Percentiles rank a stretch among this genome's conserved stretches.
phyloP scores from a whole-genome alignment of 495 filamentous ascomycete species.

The Trichoderma virens region DNA sequence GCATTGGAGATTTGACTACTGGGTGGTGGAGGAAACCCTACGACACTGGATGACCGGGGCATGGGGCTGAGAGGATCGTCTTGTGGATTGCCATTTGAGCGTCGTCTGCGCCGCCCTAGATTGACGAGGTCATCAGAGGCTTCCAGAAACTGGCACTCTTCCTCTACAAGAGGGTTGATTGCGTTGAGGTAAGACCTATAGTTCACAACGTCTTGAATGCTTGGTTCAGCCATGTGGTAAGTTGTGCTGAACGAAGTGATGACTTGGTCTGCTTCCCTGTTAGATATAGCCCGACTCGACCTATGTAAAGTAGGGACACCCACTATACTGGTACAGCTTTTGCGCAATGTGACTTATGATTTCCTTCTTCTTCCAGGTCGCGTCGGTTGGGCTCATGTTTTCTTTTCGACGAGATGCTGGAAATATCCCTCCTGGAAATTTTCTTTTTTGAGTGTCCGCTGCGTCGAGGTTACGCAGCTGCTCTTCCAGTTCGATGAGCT shows the following conservation, averaged over 20 bases:
- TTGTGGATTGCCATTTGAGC: neutral
- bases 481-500: slow-evolving; percentile 72
- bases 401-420: slow-evolving; percentile 63
- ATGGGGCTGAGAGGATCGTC: slow-evolving; percentile 20
- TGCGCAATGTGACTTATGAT: slow-evolving; percentile 61
- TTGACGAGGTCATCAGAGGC: slow-evolving; percentile 57
- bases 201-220: slow-evolving; percentile 46
- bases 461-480: slow-evolving; percentile 65
- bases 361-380: slow-evolving; percentile 64
- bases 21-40: slow-evolving; percentile 8
- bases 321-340: slow-evolving; percentile 82
- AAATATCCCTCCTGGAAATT: slow-evolving; percentile 42
- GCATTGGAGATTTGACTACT: slow-evolving; percentile 3
- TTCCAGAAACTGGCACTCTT: slow-evolving; percentile 64
- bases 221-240: slow-evolving; percentile 47
- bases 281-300: neutral
- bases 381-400: slow-evolving; percentile 55
- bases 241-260: slow-evolving; percentile 59
- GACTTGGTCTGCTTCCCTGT: slow-evolving; percentile 48
- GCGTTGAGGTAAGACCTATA: slow-evolving; percentile 62
- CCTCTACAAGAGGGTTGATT: slow-evolving; percentile 52
- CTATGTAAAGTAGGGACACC: slow-evolving; percentile 23
- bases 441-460: slow-evolving; percentile 58
- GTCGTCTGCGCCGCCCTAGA: slow-evolving; percentile 23
- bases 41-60: slow-evolving; percentile 13